These are phyloP conservation scores for Pseudocercospora macadamiae DNA, from an alignment of 2,329 filamentous ascomycete species.

Conservation along the genomic window DNA sequence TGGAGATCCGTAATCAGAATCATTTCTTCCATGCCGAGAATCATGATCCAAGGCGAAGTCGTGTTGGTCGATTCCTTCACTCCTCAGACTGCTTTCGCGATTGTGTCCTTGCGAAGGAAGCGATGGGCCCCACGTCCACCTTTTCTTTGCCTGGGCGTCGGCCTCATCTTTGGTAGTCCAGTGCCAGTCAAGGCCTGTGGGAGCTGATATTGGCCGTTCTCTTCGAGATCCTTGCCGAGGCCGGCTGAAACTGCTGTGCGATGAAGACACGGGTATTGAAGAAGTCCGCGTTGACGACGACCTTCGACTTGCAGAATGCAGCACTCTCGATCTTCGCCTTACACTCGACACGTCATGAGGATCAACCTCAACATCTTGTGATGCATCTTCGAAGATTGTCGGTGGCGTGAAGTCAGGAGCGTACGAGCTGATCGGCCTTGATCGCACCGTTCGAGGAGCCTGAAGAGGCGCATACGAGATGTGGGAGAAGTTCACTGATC, in stretches of 20 bases:
- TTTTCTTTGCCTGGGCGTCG: background rate
- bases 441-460: background rate
- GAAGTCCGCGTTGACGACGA: background rate
- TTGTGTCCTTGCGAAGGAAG: background rate
- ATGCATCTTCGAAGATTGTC: background rate
- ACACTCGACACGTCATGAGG: background rate
- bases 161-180: background rate
- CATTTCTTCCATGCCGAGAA: background rate
- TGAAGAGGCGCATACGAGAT: conserved; percentile 4
- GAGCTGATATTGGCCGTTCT: background rate
- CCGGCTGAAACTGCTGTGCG: background rate
- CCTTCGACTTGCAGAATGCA: background rate
- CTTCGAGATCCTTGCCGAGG: background rate
- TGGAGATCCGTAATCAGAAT: background rate
- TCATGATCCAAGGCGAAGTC: conserved; percentile 6
- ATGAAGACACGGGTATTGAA: background rate
- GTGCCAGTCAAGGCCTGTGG: background rate
- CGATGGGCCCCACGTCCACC: background rate
- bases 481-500: background rate
- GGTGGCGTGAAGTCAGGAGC: background rate
- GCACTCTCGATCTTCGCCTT: background rate
- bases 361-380: background rate
- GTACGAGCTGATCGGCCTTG: background rate
- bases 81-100: background rate
- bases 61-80: conserved; percentile 1